phyloP scores from a whole-genome alignment of 345 rosid genomes.

The Arabis alpina region DNA sequence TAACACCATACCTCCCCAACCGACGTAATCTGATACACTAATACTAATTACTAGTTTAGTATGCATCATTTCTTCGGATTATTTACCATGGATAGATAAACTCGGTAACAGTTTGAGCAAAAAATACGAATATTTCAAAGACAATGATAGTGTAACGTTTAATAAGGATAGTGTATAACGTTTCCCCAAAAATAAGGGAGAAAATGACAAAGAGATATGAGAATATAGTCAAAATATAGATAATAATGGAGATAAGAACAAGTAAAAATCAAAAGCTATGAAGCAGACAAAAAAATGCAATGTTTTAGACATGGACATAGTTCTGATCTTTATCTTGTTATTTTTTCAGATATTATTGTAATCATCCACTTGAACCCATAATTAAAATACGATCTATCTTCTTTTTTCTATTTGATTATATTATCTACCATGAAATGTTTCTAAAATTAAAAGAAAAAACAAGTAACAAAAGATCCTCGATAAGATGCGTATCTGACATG shows the following conservation, averaged over 20 bases:
- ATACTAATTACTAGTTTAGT: not conserved
- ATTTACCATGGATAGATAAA: not conserved
- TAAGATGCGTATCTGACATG: not conserved
- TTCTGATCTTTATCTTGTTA: not conserved
- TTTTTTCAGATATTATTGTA: no score
- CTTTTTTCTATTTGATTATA: not conserved
- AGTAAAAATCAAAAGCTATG: not conserved
- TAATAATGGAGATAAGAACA: not conserved
- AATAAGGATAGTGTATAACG: slow-evolving; percentile 37
- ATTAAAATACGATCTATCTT: no score
- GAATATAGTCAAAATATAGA: slow-evolving; percentile 12
- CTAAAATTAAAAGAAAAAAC: not conserved
- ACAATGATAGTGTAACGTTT: slow-evolving; percentile 40
- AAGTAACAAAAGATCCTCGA: not conserved
- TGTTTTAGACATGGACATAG: not conserved
- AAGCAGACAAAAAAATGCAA: slow-evolving; percentile 21
- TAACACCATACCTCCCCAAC: not conserved
- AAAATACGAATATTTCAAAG: slow-evolving; percentile 20
- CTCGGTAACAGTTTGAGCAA: not conserved
- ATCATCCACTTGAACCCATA: no score
- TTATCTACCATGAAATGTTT: not conserved
- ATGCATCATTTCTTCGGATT: not conserved
- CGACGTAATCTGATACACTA: not conserved
- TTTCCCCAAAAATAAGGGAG: slow-evolving; percentile 19
- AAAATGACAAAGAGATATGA: not conserved